phyloP scores from a whole-genome alignment of 2,329 filamentous ascomycete genomes.

The Rutstroemia sp. region DNA sequence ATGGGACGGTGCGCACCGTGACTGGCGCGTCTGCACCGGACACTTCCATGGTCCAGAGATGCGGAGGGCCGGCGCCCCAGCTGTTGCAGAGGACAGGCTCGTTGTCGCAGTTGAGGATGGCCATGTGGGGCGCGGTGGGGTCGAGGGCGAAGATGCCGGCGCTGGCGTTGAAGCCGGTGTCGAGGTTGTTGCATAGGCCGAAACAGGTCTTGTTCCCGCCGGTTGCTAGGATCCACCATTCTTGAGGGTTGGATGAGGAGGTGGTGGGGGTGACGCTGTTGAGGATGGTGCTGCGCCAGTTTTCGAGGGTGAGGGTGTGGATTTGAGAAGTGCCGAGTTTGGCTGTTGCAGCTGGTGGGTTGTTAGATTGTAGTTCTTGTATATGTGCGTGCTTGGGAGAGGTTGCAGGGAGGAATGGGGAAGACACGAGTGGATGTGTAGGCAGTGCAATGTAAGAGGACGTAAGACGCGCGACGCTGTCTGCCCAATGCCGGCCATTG shows the following conservation, averaged over 20 bases:
- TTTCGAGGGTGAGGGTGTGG: slow-evolving; percentile 55
- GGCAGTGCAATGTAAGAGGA: too few species aligned
- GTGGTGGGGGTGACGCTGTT: slow-evolving; percentile 50
- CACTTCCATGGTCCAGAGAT: slow-evolving; percentile 60
- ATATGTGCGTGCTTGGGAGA: too few species aligned
- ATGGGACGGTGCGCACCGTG: slow-evolving; percentile 54
- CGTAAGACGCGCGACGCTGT: too few species aligned
- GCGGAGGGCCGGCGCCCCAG: slow-evolving; percentile 60
- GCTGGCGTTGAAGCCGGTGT: slow-evolving; percentile 60
- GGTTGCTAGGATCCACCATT: slow-evolving; percentile 70
- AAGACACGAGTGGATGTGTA: too few species aligned
- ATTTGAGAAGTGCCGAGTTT: slow-evolving; percentile 44
- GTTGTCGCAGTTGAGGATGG: slow-evolving; percentile 64
- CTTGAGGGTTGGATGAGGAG: slow-evolving; percentile 49
- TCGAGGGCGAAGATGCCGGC: slow-evolving; percentile 54
- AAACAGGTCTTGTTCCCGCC: slow-evolving; percentile 70
- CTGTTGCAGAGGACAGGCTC: slow-evolving; percentile 68
- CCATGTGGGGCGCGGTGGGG: slow-evolving; percentile 59
- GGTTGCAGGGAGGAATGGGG: too few species aligned
- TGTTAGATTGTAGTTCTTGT: too few species aligned
- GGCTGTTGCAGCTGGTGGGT: slow-evolving; percentile 37
- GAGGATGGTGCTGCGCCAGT: slow-evolving; percentile 64
- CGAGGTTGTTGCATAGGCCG: slow-evolving; percentile 57
- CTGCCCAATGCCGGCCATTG: too few species aligned
- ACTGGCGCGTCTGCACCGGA: slow-evolving; percentile 57